Base-by-base conservation (phyloP, 2,329 filamentous ascomycete genomes). In the Aspergillus jensenii region DNA sequence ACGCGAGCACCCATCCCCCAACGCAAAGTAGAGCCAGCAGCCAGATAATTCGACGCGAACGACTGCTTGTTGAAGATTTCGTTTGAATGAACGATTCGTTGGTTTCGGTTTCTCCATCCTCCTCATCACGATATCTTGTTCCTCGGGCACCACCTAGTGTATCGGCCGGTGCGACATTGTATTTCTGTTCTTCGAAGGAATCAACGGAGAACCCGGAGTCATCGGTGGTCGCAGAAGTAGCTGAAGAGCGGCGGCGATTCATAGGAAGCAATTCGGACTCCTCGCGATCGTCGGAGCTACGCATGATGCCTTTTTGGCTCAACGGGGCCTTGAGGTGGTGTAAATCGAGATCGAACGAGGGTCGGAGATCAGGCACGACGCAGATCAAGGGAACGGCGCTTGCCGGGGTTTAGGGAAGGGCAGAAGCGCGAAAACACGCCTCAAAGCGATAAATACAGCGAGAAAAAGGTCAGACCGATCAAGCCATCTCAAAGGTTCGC, bases 1-100 rank as follows among this genome's bases (percentile, higher is more conserved):
- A 71, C 0, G 78, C 76, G 46, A 79, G 62, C n/a, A 74, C 59
- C 79, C 79, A 81, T 48, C 78, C 78, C 14, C 73, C 73, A 31
- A 79, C 53, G 41, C 74, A 78, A 35, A 81, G 66, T n/a, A 72
- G 49, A 7, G 72, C 66, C 25, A 80, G 59, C 6, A 71, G 56
- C 76, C 76, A 79, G 41, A 80, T 64, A 41, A 75, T 56, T 39
- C 71, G 70, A 31, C 71, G 70, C 31, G 72, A 65, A n/a, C 72
- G 71, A 60, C 59, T 71, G 21, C 65, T 60, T 37, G 35, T 37
- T 3, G 71, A 66, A 0, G 59, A 33, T 7, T 62, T 58, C 2
- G 55, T 55, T 1, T 62, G 54, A 6, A 71, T 56, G 12, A 73
- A 63, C 8, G 68, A 67, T 47, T 72, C 66, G 21, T 68, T 63